A percentile compares a stretch with the other conserved stretches of the same genome.
phyloP scores from a whole-genome alignment of 129 eudicot genomes.

The Rutidosis leptorrhynchoides region DNA sequence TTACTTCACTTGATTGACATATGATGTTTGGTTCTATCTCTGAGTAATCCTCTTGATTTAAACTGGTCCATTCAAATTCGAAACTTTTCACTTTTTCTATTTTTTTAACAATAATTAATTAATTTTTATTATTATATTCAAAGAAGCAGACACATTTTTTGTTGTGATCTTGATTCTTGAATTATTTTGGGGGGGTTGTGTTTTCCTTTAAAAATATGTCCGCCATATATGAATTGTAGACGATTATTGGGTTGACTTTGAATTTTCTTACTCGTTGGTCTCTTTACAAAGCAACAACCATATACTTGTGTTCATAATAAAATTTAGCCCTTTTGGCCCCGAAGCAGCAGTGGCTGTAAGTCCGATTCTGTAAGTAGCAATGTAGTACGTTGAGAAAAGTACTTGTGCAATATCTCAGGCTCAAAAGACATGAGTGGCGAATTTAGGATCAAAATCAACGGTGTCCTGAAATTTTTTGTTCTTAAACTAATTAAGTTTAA shows the following conservation, averaged over 20 bases:
- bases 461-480: too few species aligned
- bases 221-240: slow-evolving; percentile 8
- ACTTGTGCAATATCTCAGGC: neutral
- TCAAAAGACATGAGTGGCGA: too few species aligned
- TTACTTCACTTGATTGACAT: slow-evolving; percentile 18
- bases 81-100: neutral
- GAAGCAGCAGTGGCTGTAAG: neutral
- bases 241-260: slow-evolving; percentile 33
- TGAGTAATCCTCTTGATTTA: slow-evolving; percentile 10
- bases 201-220: neutral
- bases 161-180: slow-evolving; percentile 7
- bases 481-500: too few species aligned
- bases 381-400: neutral
- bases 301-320: slow-evolving; percentile 19
- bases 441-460: too few species aligned
- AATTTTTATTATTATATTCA: neutral
- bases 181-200: slow-evolving; percentile 10
- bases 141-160: slow-evolving; percentile 22
- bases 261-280: slow-evolving; percentile 4
- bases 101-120: neutral
- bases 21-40: slow-evolving; percentile 5
- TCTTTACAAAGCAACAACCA: slow-evolving; percentile 9
- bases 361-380: neutral
- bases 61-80: neutral
- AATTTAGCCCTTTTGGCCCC: slow-evolving; percentile 7